These are phyloP conservation scores for Podila minutissima DNA, from an alignment of 192 early-diverging fungal genomes.

Conservation along the genomic window DNA sequence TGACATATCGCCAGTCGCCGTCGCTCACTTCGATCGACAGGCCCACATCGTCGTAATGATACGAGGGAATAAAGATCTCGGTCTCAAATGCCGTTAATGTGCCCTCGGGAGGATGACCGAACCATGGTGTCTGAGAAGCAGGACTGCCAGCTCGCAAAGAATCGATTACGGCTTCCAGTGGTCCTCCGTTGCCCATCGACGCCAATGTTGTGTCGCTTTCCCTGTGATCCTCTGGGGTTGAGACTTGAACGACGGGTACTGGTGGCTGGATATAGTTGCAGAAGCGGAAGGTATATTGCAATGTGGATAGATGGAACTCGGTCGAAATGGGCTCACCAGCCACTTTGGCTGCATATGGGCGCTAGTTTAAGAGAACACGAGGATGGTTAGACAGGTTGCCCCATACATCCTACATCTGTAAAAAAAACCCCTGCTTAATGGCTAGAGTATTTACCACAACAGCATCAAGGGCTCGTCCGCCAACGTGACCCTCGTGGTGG, in stretches of 20 bases:
- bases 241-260: conserved; percentile 40
- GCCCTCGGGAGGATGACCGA: conserved; percentile 30
- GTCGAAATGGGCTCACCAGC: conserved; percentile 71
- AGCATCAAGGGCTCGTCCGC: conserved; percentile 48
- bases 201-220: not conserved
- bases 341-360: conserved; percentile 84
- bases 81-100: conserved; percentile 51
- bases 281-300: conserved; percentile 73
- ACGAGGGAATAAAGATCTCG: conserved; percentile 80
- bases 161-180: conserved; percentile 7
- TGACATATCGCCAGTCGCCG: conserved; percentile 78
- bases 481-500: conserved; percentile 35
- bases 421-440: not conserved
- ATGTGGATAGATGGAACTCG: conserved; percentile 67
- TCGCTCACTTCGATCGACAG: conserved; percentile 71
- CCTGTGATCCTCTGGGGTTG: conserved; percentile 21
- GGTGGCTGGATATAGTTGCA: conserved; percentile 44
- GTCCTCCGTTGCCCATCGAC: not conserved
- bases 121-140: conserved; percentile 6
- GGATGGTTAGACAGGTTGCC: too few relatives aligned
- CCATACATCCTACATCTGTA: not conserved
- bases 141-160: not conserved
- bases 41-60: conserved; percentile 67
- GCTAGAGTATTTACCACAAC: conserved; percentile 54
- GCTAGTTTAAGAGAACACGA: conserved; percentile 32